Base-by-base conservation (phyloP, 441 rosid species). In the Manihot esculenta region DNA sequence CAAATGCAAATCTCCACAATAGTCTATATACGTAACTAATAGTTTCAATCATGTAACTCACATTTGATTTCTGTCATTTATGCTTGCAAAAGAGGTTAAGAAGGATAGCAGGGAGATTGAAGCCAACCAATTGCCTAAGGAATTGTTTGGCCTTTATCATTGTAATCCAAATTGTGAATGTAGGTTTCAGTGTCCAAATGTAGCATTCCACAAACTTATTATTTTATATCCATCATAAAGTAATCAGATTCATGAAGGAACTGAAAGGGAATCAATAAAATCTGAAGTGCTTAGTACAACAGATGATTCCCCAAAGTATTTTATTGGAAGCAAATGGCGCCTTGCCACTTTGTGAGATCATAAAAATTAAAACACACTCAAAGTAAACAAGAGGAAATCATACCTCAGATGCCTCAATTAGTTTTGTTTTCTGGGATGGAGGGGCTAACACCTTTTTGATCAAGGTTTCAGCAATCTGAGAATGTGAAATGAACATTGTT, bases 391-490 rank as follows among this genome's bases (percentile, higher is more conserved):
- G 41, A 48, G 63, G 50, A 68, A 76, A 77, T 62, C 76, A 66
- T 68, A 89, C 96, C 98, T 89, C 96, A 50, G 78, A 61, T 59
- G 95, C 95, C 64, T 82, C 81, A 13, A 91, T 66, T 62, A 91
- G 86, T 60, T 84, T 87, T 63, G 93, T 88, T 84, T 88, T 91
- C 89, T 89, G 97, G 61, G 83, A 75, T 24, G 97, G 81, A 51
- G 97, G 96, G 35, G 96, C 96, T 80, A 88, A 80, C 67, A 94
- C 89, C 79, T 81, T 94, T 70, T 79, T 86, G 48, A 88, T 83
- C 83, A 94, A 72, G 24, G 87, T 88, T 80, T 89, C 94, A 64
- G 94, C 98, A 67, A 94, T 86, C 97, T 93, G 84, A 33, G 56
- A 76, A 66, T 27, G 73, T 70, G 41, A 60, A 68, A 49, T 20